A percentile compares a stretch with the other conserved stretches of the same genome.
Conservation (phyloP, 768 basidiomycete genomes). For the Vararia minispora region DNA sequence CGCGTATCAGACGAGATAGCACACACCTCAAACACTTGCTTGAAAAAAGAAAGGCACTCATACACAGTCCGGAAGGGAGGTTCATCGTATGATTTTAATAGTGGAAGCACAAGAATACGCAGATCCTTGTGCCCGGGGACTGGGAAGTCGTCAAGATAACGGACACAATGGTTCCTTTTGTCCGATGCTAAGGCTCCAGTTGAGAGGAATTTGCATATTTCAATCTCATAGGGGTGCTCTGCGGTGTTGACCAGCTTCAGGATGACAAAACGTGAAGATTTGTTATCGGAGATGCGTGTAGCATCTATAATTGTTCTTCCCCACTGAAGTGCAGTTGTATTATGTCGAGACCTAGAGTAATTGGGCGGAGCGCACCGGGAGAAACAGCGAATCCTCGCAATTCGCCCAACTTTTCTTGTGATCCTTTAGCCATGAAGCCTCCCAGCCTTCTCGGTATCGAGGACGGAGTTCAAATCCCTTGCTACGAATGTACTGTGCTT, state of each 20-base stretch:
- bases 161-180: conserved; percentile 19
- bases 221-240: conserved; percentile 6
- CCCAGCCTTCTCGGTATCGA: conserved; percentile 8
- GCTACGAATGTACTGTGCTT: background rate
- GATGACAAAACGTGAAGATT: conserved; percentile 7
- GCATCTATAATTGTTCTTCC: conserved; percentile 8
- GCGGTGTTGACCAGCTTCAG: conserved; percentile 3
- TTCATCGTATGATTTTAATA: conserved; percentile 17
- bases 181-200: conserved; percentile 13
- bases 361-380: background rate
- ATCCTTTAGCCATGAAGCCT: conserved; percentile 3
- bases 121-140: conserved; percentile 7
- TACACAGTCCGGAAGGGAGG: conserved; percentile 25
- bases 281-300: background rate
- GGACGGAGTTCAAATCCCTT: conserved; percentile 4
- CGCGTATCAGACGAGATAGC: background rate
- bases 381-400: background rate
- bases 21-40: conserved; percentile 24
- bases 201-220: conserved; percentile 4
- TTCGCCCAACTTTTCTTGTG: background rate
- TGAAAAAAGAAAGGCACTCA: conserved; percentile 23
- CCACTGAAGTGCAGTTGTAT: conserved; percentile 1
- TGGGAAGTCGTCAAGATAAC: conserved; percentile 15
- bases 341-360: background rate
- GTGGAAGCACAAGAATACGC: conserved; percentile 23